Evolutionary conservation across 23 red algal species (phyloP), one percentile per base, ranked within the genome.

Genomic region (Agarophyton chilense): DNA sequence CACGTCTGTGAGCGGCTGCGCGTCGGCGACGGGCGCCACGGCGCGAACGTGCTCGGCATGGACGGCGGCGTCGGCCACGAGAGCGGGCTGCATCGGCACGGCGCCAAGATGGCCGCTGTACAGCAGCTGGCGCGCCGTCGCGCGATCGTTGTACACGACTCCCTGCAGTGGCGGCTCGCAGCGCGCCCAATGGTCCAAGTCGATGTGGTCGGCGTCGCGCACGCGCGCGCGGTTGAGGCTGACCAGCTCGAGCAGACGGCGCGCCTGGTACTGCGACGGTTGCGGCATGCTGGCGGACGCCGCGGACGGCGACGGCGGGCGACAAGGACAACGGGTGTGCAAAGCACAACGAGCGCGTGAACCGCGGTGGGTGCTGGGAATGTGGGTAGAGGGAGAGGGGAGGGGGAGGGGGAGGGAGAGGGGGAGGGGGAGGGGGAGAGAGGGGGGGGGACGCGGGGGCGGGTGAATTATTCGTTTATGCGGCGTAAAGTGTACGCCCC

Each of bases 131-230:
- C 63, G 63, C 0, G 82, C 82, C 45, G 67, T 55, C 10, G n/a
- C 18, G 14, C 67, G 63, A 28, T 68, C 66, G 24, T 58, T 4
- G 52, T 56, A 87, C 18, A 61, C 65, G 40, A 87, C 17, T 13
- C 82, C 82, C n/a, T 43, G 82, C 22, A 87, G 65, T 26, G 82
- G 82, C 1, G 82, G 82, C 26, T 87, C 4, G 33, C 11, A 4
- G 63, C 82, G 82, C 47, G 82, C 82, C 82, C 82, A 87, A 22
- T 41, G 49, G 67, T 87, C 82, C 9, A 36, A 13, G 29, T 74
- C 68, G 40, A 74, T 33, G 24, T 74, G 68, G 43, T 74, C 68
- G 41, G 68, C 16, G 21, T 43, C 33, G 40, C 40, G 40, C 22
- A 49, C 68, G 3, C 25, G 4, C 5, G 68, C 40, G 43, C 43